phyloP scores from a whole-genome alignment of 2,329 filamentous ascomycete genomes.

The Cercospora sojina region DNA sequence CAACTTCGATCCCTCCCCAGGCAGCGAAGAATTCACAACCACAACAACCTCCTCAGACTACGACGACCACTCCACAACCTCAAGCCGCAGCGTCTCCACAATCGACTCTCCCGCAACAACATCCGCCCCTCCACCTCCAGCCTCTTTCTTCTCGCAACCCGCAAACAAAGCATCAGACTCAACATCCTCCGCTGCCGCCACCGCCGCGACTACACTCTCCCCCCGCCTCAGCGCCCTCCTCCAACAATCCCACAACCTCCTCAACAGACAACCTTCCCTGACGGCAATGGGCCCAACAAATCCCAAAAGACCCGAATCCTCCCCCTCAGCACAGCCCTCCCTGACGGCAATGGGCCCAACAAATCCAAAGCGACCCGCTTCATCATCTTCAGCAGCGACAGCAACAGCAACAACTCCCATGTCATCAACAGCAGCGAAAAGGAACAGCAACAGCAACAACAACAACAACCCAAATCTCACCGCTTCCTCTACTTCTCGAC shows the following conservation, averaged over 20 bases:
- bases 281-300: background rate
- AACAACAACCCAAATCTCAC: background rate
- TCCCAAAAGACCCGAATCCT: background rate
- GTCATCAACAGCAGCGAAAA: background rate
- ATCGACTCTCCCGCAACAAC: background rate
- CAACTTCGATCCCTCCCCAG: background rate
- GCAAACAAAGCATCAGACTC: background rate
- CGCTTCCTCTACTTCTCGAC: background rate
- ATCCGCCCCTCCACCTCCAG: background rate
- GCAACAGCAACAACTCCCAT: background rate
- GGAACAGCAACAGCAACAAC: background rate
- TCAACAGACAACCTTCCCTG: background rate
- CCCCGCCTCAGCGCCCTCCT: background rate
- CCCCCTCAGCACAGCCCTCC: background rate
- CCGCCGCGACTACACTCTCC: background rate
- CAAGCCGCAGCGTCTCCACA: background rate
- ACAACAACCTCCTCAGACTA: background rate
- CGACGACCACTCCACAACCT: background rate
- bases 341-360: background rate
- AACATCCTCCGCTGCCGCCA: background rate
- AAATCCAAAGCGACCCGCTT: background rate
- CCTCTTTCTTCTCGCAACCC: background rate
- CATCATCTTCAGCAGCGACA: background rate
- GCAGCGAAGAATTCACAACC: background rate
- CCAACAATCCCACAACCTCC: background rate